Base-by-base conservation (phyloP, 139 green algal genomes). In the Limnomonas spitsbergensis region DNA sequence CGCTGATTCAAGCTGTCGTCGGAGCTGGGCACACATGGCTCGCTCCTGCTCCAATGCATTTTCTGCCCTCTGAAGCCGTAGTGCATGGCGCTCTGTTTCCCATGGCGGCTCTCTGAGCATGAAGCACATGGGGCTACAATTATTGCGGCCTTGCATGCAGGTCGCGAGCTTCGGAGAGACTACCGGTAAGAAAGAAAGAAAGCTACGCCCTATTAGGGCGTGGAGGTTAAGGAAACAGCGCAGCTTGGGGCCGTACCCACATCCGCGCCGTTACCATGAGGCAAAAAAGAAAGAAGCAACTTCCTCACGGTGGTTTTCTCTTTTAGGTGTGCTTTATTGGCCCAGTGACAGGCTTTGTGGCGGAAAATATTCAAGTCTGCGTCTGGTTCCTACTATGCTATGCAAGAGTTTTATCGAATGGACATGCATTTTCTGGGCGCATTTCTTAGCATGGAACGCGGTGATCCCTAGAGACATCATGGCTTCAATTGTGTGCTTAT, bases 31-130 rank as follows among this genome's bases (percentile, higher is more conserved):
- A 31, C 47, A 73, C 3, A 69, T 69, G 2, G 52, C 40, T n/a
- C 80, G 74, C 75, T 84, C 80, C 74, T 78, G 61, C 74, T 84
- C 80, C 52, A 84, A 67, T 29, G 80, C 80, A 31, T 66, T 36
- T 67, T 84, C 80, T 34, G 80, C 80, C 68, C 79, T 84, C 2
- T 78, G 52, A 47, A 84, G 67, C 75, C 68, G 67, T 37, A 81
- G 47, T 14, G 67, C 67, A 40, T 67, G 29, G 20, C 73, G 47
- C 42, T 77, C 71, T 61, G 20, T 14, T 61, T 61, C 47, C 20
- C 47, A 20, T 14, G 47, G 47, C 20, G 47, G 20, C 14, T 61
- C 14, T 20, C 47, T 61, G 47, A 29, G 47, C 20, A 20, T 14
- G 20, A 14, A 61, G 20, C 14, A 61, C 14, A 61, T 29, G 47